Conservation (phyloP, 2,329 filamentous ascomycete species). For the Diaporthe amygdali region DNA sequence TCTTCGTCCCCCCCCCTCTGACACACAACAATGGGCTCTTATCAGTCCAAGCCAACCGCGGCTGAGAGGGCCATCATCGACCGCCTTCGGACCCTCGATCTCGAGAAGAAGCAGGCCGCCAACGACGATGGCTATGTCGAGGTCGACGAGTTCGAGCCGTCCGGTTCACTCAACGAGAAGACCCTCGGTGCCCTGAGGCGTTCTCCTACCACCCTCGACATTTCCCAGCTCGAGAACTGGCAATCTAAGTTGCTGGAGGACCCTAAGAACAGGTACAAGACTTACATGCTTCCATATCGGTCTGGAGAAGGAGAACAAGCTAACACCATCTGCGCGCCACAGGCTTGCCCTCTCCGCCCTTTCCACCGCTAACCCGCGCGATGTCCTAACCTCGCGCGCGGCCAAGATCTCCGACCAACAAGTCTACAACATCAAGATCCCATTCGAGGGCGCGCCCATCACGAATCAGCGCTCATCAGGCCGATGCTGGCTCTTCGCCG, state of each 20-base stretch:
- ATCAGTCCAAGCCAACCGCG: constrained; percentile 45
- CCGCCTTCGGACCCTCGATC: constrained; percentile 48
- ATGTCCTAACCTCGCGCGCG: constrained; percentile 68
- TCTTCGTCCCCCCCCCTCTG: neutral
- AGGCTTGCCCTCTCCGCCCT: constrained; percentile 80
- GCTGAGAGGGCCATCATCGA: constrained; percentile 52
- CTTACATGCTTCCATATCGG: neutral
- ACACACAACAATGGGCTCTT: constrained; percentile 48
- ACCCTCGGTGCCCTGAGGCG: constrained; percentile 32
- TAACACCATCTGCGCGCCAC: neutral
- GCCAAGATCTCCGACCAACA: constrained; percentile 74
- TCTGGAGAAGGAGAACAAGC: constrained; percentile 42
- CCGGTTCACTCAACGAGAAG: constrained; percentile 36
- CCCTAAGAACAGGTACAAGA: constrained; percentile 65
- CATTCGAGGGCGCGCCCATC: constrained; percentile 80
- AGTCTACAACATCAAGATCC: constrained; percentile 83
- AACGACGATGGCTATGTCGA: constrained; percentile 59
- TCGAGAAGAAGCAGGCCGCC: constrained; percentile 32
- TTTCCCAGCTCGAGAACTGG: constrained; percentile 60
- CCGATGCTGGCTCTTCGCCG: constrained; percentile 90
- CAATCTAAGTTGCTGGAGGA: constrained; percentile 67
- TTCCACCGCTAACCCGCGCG: constrained; percentile 68
- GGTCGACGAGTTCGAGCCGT: constrained; percentile 43
- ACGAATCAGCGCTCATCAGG: constrained; percentile 85
- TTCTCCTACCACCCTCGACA: constrained; percentile 53